These are phyloP conservation scores for Plantago coronopus DNA, from an alignment of 305 asterid species.

Conservation along the genomic window DNA sequence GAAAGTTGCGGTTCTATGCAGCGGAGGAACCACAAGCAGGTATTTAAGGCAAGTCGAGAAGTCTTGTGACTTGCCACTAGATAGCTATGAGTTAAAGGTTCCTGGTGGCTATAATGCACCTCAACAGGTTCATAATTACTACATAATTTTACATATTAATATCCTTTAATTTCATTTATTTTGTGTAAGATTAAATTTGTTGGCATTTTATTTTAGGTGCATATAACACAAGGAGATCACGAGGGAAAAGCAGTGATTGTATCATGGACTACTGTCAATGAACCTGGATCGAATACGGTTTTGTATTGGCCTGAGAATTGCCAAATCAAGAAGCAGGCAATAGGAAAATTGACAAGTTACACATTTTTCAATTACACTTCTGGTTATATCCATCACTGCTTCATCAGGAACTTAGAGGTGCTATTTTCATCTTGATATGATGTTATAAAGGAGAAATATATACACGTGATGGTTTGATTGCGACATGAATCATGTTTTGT, in stretches of 20 bases:
- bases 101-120: conserved; percentile 79
- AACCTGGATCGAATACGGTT: conserved; percentile 55
- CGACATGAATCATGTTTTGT: conserved; percentile 2
- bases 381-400: conserved; percentile 77
- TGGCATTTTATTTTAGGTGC: too few relatives aligned
- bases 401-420: conserved; percentile 54
- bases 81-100: conserved; percentile 54
- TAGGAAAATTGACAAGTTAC: conserved; percentile 42
- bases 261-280: conserved; percentile 76
- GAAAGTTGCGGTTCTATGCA: conserved; percentile 32
- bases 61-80: conserved; percentile 53
- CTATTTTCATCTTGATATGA: not conserved
- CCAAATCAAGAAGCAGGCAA: conserved; percentile 32
- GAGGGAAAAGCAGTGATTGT: conserved; percentile 78
- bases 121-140: conserved; percentile 46
- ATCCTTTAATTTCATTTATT: too few relatives aligned
- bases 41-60: conserved; percentile 43
- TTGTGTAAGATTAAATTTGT: too few relatives aligned
- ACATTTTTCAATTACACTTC: conserved; percentile 61
- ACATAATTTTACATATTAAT: not conserved
- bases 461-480: too few relatives aligned
- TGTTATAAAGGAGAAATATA: too few relatives aligned
- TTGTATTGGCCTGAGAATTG: conserved; percentile 56
- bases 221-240: conserved; percentile 80
- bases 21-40: conserved; percentile 51